These are phyloP conservation scores for Boletus insuetus DNA, from an alignment of 768 basidiomycete species.

Conservation along the genomic window DNA sequence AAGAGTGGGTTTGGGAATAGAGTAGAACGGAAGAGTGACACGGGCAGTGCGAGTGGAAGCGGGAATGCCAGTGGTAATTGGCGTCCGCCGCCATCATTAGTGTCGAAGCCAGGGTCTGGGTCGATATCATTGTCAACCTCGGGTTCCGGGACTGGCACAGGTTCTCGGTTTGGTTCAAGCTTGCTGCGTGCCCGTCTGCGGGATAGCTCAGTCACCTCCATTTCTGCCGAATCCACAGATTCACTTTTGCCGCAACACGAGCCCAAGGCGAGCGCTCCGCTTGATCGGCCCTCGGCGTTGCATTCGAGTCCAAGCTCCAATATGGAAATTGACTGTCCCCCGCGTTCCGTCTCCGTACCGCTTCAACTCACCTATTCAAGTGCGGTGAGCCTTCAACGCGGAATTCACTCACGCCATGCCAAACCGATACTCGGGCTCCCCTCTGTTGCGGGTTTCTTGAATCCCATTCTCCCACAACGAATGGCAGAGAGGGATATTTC, in stretches of 20 bases:
- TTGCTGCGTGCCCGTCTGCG: conserved; percentile 20
- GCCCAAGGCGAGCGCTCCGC: neutral
- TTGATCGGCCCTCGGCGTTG: conserved; percentile 7
- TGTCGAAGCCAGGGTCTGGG: conserved; percentile 17
- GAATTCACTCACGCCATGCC: neutral
- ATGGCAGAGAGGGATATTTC: neutral
- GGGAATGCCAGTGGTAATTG: conserved; percentile 8
- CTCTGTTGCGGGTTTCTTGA: conserved; percentile 19
- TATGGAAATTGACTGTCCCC: conserved; percentile 28
- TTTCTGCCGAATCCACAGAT: conserved; percentile 23
- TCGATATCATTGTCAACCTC: conserved; percentile 28
- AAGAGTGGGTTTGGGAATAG: conserved; percentile 7
- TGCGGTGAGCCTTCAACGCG: neutral
- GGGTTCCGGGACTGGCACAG: conserved; percentile 20
- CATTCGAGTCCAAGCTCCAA: conserved; percentile 10
- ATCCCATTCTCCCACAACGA: conserved; percentile 10
- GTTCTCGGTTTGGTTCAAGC: conserved; percentile 25
- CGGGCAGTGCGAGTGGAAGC: conserved; percentile 13
- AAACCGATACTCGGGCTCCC: conserved; percentile 13
- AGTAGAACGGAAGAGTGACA: conserved; percentile 8
- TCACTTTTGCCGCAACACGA: conserved; percentile 9
- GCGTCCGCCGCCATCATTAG: conserved; percentile 9
- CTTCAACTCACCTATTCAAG: conserved; percentile 8
- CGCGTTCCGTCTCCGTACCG: conserved; percentile 20
- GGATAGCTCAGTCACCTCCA: conserved; percentile 32